Base-by-base conservation (phyloP, 2,329 filamentous ascomycete genomes). In the Phialocephala sp. region DNA sequence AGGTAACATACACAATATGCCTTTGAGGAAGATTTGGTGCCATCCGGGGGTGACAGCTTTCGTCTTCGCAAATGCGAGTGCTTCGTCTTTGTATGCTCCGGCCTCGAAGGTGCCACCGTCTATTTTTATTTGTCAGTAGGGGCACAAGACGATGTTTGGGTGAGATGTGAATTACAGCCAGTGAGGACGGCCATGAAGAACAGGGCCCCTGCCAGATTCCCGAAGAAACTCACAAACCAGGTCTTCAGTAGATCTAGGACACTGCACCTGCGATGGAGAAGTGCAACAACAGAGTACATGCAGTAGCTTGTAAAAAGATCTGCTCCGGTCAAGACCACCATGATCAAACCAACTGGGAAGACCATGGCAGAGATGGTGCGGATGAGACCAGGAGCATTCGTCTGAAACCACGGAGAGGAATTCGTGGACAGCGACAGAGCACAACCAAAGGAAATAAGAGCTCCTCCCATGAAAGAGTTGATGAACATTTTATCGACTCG, bases 21-120 rank as follows among this genome's bases (percentile, higher is more conserved):
- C 85, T 50, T 82, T 79, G 0, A 87, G 74, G 71, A 87, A 85
- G 59, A 87, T 83, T 63, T 82, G 79, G 59, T 84, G 81, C 77
- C 83, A 84, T 2, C 77, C 69, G 0, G 84, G 84, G 0, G 74
- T 77, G 11, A 85, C 74, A 66, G 80, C 81, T 68, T 87, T 87
- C 20, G 79, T 77, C 11, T 78, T 82, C 0, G 81, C 80, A 59
- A 83, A 83, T 1, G 76, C 73, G 24, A 83, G 77, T 1, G 80
- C 81, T 59, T 82, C 76, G 0, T 77, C 75, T 59, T 75, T 77
- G 71, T 82, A 86, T 0, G 80, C 79, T 2, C 79, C 77, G 3
- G 78, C 70, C 35, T 77, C 78, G 75, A 82, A 85, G 27, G 77
- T 77, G 39, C 77, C 82, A 57, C 81, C 82, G 70, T 84, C 79